These are phyloP conservation scores for Nidularia sp. DNA, from an alignment of 768 basidiomycete genomes.

Conservation along the genomic window DNA sequence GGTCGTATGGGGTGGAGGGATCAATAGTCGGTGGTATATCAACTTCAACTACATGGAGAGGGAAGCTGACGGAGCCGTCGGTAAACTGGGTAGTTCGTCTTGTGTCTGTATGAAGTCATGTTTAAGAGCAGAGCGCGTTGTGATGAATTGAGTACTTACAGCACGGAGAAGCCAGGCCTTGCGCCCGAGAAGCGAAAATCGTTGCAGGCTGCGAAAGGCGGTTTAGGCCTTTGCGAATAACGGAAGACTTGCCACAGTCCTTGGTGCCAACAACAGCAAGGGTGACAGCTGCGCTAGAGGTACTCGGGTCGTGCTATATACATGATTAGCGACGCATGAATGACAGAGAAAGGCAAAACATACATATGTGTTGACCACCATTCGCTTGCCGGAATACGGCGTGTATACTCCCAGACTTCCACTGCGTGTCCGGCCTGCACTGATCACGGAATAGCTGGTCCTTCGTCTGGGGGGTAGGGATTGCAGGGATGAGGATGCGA, in stretches of 20 bases:
- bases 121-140: constrained; percentile 2
- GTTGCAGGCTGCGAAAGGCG: constrained; percentile 41
- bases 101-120: constrained; percentile 18
- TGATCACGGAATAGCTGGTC: constrained; percentile 11
- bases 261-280: constrained; percentile 77
- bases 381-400: constrained; percentile 25
- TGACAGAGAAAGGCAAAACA: constrained; percentile 16
- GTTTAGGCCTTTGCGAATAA: constrained; percentile 75
- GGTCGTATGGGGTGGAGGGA: constrained; percentile 16
- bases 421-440: constrained; percentile 49
- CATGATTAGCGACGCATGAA: not conserved
- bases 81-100: constrained; percentile 17
- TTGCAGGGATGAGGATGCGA: constrained; percentile 30
- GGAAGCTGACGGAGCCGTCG: constrained; percentile 12
- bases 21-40: constrained; percentile 38
- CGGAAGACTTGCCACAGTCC: constrained; percentile 81
- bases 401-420: constrained; percentile 54
- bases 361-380: constrained; percentile 30
- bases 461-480: constrained; percentile 18
- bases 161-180: constrained; percentile 22
- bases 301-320: constrained; percentile 1
- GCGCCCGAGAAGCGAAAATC: constrained; percentile 23
- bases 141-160: constrained; percentile 3
- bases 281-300: constrained; percentile 34
- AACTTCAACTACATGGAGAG: constrained; percentile 52